Conservation (phyloP, 225 moss, liverwort and hornwort species). For the Ulota crispa region DNA sequence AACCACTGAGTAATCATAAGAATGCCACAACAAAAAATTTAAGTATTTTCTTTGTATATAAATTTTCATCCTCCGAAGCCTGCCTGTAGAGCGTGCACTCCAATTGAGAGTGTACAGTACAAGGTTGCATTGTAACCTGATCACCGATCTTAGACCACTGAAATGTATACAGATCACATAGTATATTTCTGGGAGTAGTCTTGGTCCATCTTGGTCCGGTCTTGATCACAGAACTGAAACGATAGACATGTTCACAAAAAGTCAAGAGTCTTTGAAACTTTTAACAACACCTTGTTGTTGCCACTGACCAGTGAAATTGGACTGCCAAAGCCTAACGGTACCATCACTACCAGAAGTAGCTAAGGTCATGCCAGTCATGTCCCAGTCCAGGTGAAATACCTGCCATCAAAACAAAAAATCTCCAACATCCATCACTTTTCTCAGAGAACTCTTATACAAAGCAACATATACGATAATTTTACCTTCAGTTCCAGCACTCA, state of each 20-base stretch:
- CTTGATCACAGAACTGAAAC: neutral
- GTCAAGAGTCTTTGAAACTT: constrained; percentile 34
- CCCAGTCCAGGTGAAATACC: constrained; percentile 92
- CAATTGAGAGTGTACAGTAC: neutral
- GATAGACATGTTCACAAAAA: neutral
- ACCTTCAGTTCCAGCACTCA: neutral
- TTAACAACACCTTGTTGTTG: constrained; percentile 43
- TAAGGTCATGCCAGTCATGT: constrained; percentile 94
- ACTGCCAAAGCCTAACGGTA: constrained; percentile 80
- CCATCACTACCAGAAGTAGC: constrained; percentile 86
- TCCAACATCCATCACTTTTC: constrained; percentile 23
- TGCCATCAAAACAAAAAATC: constrained; percentile 37
- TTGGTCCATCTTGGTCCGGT: neutral
- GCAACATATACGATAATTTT: neutral
- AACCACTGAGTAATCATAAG: neutral
- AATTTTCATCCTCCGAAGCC: neutral
- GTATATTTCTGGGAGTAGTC: neutral
- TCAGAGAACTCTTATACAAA: neutral
- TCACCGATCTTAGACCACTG: constrained; percentile 10
- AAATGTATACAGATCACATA: neutral
- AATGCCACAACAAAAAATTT: neutral
- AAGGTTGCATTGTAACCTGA: neutral
- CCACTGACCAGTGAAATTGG: constrained; percentile 77
- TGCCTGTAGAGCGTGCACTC: constrained; percentile 1
- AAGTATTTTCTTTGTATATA: neutral